Evolutionary conservation across 805 yeast species (phyloP), one percentile per base, ranked within the genome.

Genomic region (Nakazawaea molendinolei): DNA sequence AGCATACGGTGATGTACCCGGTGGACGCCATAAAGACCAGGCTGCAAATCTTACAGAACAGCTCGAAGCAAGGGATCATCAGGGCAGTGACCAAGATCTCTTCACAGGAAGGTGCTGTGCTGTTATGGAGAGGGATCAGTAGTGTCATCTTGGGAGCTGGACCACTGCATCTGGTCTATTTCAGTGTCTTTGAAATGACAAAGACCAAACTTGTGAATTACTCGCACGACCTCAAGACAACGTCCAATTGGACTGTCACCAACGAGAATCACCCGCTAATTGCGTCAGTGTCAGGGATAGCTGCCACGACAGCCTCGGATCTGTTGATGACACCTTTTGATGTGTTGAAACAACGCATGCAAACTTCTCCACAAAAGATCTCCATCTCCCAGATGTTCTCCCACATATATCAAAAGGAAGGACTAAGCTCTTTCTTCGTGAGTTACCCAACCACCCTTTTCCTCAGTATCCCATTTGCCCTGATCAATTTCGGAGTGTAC

Each of bases 301-400:
- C 84, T 8, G 97, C 96, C 13, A 90, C 97, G 3, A 76, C 77
- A n/a, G 84, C 92, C 2, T 79, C 90, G 3, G 97, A 90, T 58
- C 96, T 96, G 2, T 67, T 92, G 47, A 90, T 90, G 97, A 90
- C 92, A 44, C 98, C 98, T 21, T 90, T 90, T 52, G 98, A 90
- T 53, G 94, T 90, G 19, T 65, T 92, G 39, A 90, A 90, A 56
- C 98, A 90, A 63, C 72, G 97, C 60, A 87, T 90, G 95, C 98
- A 90, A 60, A 39, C 39, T n/a, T 28, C n/a, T 28, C 33, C 20
- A 5, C 27, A 28, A 8, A 43, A 40, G 18, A 46, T 42, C 23
- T 41, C 54, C 24, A 36, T 50, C 3, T 30, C 44, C 23, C 41
- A 47, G 17, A 44, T 53, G 18, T 45, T 24, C 5, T 22, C 15